Evolutionary conservation across 208 protist genomes (phyloP), one percentile per base, ranked within the genome.

Genomic region (Trypanosoma conorhini): DNA sequence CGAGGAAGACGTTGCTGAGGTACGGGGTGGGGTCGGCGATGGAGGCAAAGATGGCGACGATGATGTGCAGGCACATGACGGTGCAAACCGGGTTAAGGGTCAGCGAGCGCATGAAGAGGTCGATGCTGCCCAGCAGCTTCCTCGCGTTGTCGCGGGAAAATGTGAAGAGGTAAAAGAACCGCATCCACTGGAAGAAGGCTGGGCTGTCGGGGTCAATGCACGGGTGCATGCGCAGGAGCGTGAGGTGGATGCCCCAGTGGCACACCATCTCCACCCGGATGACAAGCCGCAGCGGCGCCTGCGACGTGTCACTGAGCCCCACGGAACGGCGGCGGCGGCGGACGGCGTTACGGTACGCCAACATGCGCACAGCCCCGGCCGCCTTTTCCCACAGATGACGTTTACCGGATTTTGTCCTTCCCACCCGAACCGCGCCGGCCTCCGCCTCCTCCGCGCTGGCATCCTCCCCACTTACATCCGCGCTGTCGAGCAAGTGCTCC

Each of bases 151-250:
- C 81, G 62, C 76, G 69, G 0, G 76, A 86, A 50, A 86, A 72
- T 12, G 80, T 84, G 65, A 90, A 91, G 67, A 83, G 78, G 71
- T 91, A 94, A 70, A 94, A 94, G 72, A 94, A 94, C 54, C 83
- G 76, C 42, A 91, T 86, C 63, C 84, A 62, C 19, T 63, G 50
- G 59, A 81, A 74, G 73, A 83, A 90, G 54, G 76, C 50, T 5
- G 44, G 40, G 56, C 77, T 72, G 7, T 52, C 51, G 0, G 68
- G 70, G 48, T 81, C 79, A n/a, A 87, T 74, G 26, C 17, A 48
- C 13, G 77, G 64, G 5, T 89, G 66, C 79, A 87, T 86, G 28
- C 70, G 62, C 44, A 94, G 70, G 67, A 94, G 70, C 19, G 82
- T 66, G 56, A 84, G 70, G 75, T 94, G 86, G 21, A 94, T 79